Percentiles rank a stretch among this genome's conserved stretches.
phyloP scores from a whole-genome alignment of 768 basidiomycete species.

The Mycena alexandri region DNA sequence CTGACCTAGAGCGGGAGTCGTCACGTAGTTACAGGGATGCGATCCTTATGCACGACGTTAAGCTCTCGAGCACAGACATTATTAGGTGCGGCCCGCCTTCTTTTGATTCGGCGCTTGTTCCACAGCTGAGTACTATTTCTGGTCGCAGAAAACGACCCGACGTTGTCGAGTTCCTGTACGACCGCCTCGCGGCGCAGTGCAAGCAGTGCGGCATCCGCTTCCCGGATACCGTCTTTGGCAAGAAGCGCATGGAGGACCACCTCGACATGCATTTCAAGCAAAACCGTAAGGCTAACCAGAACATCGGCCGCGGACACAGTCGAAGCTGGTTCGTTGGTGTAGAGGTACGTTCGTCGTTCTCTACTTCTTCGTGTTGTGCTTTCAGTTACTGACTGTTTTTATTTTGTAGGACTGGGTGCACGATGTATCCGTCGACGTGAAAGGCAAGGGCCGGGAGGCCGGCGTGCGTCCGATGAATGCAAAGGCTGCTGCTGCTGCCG shows the following conservation, averaged over 20 bases:
- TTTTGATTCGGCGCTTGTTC: neutral
- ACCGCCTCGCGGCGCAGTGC: slow-evolving; percentile 84
- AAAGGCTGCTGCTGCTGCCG: slow-evolving; percentile 71
- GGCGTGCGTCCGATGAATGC: slow-evolving; percentile 62
- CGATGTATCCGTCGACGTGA: slow-evolving; percentile 68
- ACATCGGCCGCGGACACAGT: slow-evolving; percentile 85
- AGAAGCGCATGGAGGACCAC: slow-evolving; percentile 86
- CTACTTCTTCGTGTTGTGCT: slow-evolving; percentile 1
- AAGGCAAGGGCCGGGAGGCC: slow-evolving; percentile 78
- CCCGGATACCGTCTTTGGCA: slow-evolving; percentile 76
- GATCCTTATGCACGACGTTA: slow-evolving; percentile 71
- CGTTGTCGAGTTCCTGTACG: slow-evolving; percentile 77
- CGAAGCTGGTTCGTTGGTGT: slow-evolving; percentile 89
- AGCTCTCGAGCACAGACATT: slow-evolving; percentile 77
- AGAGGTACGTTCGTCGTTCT: slow-evolving; percentile 68
- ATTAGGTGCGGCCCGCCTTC: slow-evolving; percentile 61
- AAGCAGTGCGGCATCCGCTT: slow-evolving; percentile 95
- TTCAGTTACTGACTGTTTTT: slow-evolving; percentile 32
- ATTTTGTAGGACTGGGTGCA: slow-evolving; percentile 86
- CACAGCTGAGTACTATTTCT: slow-evolving; percentile 24
- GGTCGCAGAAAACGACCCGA: slow-evolving; percentile 66
- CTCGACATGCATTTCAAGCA: slow-evolving; percentile 97
- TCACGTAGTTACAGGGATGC: slow-evolving; percentile 69
- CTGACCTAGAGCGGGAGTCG: slow-evolving; percentile 60
- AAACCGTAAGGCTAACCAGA: slow-evolving; percentile 86